Evolutionary conservation across 768 basidiomycete species (phyloP).

Genomic region (Tulasnella sp.): DNA sequence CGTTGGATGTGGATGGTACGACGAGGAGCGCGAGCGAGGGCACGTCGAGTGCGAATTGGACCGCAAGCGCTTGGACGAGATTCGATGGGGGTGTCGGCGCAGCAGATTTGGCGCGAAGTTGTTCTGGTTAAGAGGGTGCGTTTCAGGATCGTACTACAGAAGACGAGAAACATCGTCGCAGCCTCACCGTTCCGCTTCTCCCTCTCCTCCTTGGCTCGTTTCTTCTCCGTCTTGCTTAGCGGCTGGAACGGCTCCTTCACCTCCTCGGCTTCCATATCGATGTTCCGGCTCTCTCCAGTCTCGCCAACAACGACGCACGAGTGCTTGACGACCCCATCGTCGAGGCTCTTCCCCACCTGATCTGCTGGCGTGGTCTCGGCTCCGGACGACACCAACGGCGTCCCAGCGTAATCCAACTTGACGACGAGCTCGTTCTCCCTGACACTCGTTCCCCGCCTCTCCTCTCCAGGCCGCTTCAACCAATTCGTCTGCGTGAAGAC

Average conservation of each 20-base stretch:
- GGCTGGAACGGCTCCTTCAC: background rate
- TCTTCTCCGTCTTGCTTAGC: background rate
- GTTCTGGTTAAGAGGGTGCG: background rate
- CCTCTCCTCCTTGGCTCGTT: background rate
- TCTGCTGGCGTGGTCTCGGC: background rate
- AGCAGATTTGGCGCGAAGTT: background rate
- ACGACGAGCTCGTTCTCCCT: background rate
- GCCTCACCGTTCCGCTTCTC: background rate
- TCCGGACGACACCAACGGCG: background rate
- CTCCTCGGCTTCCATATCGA: conserved; percentile 7
- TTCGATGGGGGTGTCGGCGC: background rate
- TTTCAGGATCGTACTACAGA: background rate
- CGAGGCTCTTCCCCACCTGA: background rate
- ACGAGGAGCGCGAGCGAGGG: conserved; percentile 11
- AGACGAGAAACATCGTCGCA: background rate
- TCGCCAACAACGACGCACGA: conserved; percentile 4
- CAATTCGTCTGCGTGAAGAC: conserved; percentile 6
- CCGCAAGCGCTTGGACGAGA: background rate
- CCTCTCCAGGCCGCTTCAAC: background rate
- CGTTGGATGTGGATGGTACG: conserved; percentile 5
- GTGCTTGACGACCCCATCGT: background rate
- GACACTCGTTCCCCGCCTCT: background rate
- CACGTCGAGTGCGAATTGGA: conserved; percentile 5
- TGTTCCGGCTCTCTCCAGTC: conserved; percentile 3
- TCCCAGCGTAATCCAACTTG: background rate